A percentile compares a stretch with the other conserved stretches of the same genome.
phyloP scores from a whole-genome alignment of 495 filamentous ascomycete species.

The Xylaria sp. region DNA sequence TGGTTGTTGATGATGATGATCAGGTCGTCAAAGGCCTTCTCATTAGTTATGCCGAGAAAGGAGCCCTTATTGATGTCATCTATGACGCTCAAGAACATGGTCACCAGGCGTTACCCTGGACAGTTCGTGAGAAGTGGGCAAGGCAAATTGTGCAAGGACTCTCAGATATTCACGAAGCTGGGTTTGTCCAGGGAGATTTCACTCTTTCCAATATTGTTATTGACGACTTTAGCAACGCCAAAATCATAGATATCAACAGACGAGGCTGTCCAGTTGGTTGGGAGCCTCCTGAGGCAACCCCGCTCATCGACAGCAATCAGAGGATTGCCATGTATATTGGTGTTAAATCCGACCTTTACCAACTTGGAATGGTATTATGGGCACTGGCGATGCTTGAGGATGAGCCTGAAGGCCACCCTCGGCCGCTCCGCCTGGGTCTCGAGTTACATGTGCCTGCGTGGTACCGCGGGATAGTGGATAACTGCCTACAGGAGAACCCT shows the following conservation, averaged over 20 bases:
- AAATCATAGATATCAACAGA: constrained; percentile 98
- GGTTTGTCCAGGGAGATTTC: constrained; percentile 97
- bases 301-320: constrained; percentile 88
- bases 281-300: constrained; percentile 93
- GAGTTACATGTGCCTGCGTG: constrained; percentile 52
- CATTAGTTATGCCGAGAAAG: constrained; percentile 87
- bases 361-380: constrained; percentile 98
- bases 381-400: constrained; percentile 85
- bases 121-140: constrained; percentile 86
- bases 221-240: constrained; percentile 81
- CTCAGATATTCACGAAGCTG: constrained; percentile 91
- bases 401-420: constrained; percentile 81
- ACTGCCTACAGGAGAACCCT: constrained; percentile 54
- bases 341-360: constrained; percentile 94
- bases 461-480: constrained; percentile 53
- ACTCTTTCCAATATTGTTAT: constrained; percentile 98
- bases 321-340: constrained; percentile 98
- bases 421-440: constrained; percentile 65
- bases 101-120: constrained; percentile 71
- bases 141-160: constrained; percentile 90
- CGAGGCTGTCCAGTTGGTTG: constrained; percentile 95
- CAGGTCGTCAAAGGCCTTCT: constrained; percentile 85
- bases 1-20: constrained; percentile 82
- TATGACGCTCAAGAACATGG: constrained; percentile 66
- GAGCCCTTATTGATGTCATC: constrained; percentile 88